Evolutionary conservation across 768 basidiomycete genomes (phyloP), one percentile per base, ranked within the genome.

Genomic region (Suillus paluster): DNA sequence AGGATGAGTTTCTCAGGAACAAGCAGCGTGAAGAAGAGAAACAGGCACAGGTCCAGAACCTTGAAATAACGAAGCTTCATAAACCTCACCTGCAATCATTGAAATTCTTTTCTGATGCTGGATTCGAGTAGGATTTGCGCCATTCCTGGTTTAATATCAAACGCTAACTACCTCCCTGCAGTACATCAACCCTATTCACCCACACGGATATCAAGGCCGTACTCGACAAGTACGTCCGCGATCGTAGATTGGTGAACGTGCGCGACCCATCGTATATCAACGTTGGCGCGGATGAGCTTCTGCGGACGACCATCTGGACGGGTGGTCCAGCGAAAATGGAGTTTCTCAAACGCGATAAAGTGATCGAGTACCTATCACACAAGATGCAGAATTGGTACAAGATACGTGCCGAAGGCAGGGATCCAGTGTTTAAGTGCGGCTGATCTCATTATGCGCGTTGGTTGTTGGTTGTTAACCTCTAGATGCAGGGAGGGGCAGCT

Each of bases 381-480:
- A n/a, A n/a, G n/a, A n/a, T n/a, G n/a, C n/a, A n/a, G 70, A 71
- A 71, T 30, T 95, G 91, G 91, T 82, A 94, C 65, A 85, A 88
- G 70, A 75, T 94, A 19, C 72, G 68, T 30, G 79, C 75, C 1
- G 84, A 84, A 5, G 86, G 85, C 1, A 81, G 79, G 45, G 87
- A 90, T n/a, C 67, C 77, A 0, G 72, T 88, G 1, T 70, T 80
- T 59, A 91, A 86, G 92, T 91, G 57, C 10, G 88, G 46, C 38
- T 21, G 27, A 44, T 63, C 21, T 42, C 19, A 11, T 41, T 23
- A 54, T 17, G n/a, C 12, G 52, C 4, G 41, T 39, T 61, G 57
- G 66, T n/a, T 3, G 66, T 34, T 11, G 48, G 25, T 52, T 30
- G 19, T 19, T 21, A 15, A 62, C 48, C 23, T 62, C 23, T 39